A percentile compares a stretch with the other conserved stretches of the same genome.
phyloP scores from a whole-genome alignment of 2,329 filamentous ascomycete genomes.

The Ilyonectria mors-panacis region DNA sequence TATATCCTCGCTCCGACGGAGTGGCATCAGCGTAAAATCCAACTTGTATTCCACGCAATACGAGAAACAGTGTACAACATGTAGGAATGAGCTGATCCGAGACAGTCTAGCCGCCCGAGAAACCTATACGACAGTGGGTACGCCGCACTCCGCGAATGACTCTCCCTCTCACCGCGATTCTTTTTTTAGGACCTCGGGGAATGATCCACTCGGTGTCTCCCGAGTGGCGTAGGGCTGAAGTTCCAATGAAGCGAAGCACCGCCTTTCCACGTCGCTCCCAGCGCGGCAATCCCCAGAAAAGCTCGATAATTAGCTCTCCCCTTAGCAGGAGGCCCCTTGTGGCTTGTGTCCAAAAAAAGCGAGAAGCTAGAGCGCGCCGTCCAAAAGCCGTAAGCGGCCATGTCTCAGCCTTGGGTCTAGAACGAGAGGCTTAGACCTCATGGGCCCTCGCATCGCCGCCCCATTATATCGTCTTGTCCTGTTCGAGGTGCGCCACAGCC shows the following conservation, averaged over 20 bases:
- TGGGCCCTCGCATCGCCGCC: not conserved
- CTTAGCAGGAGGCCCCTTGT: not conserved
- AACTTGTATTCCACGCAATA: too few species aligned
- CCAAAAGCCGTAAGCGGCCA: not conserved
- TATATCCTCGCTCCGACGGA: too few species aligned
- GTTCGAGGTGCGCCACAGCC: not conserved
- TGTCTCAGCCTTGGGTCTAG: not conserved
- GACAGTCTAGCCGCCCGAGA: not conserved
- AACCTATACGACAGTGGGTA: not conserved
- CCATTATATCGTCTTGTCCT: not conserved
- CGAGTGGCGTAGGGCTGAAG: constrained; percentile 1
- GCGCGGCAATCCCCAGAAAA: not conserved
- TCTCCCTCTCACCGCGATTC: not conserved
- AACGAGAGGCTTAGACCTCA: not conserved
- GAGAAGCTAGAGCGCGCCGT: not conserved
- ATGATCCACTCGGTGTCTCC: not conserved
- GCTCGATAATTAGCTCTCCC: not conserved
- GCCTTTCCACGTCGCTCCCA: not conserved
- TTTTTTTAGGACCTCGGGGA: not conserved
- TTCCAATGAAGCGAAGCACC: not conserved
- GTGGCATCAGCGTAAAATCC: too few species aligned
- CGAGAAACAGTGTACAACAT: too few species aligned
- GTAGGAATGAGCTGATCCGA: too few species aligned
- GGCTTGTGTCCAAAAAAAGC: not conserved
- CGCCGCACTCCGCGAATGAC: not conserved